Evolutionary conservation across 768 basidiomycete genomes (phyloP).

Genomic region (Cyathus striatus): DNA sequence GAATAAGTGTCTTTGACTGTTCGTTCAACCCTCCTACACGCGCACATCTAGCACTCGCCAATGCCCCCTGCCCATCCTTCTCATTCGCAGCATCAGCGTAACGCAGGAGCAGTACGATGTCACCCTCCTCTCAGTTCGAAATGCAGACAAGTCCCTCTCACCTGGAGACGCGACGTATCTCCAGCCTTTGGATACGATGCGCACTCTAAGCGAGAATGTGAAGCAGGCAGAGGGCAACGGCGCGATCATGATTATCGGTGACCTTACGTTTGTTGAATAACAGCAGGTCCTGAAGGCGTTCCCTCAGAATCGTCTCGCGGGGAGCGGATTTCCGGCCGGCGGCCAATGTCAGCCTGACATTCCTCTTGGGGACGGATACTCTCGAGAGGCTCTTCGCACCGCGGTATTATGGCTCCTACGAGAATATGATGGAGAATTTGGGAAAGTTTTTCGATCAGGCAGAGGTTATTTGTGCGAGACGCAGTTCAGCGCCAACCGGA

Average conservation of each 20-base stretch:
- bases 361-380: slow-evolving; percentile 82
- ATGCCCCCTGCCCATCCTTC: slow-evolving; percentile 26
- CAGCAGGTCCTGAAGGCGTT: slow-evolving; percentile 51
- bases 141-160: slow-evolving; percentile 78
- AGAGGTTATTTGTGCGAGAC: slow-evolving; percentile 51
- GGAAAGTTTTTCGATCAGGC: slow-evolving; percentile 49
- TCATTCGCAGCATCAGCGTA: slow-evolving; percentile 2
- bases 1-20: slow-evolving; percentile 78
- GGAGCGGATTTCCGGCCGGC: neutral
- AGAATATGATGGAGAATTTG: slow-evolving; percentile 53
- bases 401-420: slow-evolving; percentile 60
- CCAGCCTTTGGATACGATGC: slow-evolving; percentile 90
- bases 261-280: slow-evolving; percentile 87
- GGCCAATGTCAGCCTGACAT: slow-evolving; percentile 46
- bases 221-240: slow-evolving; percentile 37
- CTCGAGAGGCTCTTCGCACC: slow-evolving; percentile 74
- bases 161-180: slow-evolving; percentile 65
- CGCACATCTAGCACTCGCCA: slow-evolving; percentile 78
- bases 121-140: slow-evolving; percentile 74
- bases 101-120: slow-evolving; percentile 52
- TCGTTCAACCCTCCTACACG: slow-evolving; percentile 91
- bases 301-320: slow-evolving; percentile 8
- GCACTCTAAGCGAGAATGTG: slow-evolving; percentile 49
- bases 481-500: no score
- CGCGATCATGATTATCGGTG: slow-evolving; percentile 79